phyloP scores from a whole-genome alignment of 2,329 filamentous ascomycete genomes.

The Metarhizium anisopliae region DNA sequence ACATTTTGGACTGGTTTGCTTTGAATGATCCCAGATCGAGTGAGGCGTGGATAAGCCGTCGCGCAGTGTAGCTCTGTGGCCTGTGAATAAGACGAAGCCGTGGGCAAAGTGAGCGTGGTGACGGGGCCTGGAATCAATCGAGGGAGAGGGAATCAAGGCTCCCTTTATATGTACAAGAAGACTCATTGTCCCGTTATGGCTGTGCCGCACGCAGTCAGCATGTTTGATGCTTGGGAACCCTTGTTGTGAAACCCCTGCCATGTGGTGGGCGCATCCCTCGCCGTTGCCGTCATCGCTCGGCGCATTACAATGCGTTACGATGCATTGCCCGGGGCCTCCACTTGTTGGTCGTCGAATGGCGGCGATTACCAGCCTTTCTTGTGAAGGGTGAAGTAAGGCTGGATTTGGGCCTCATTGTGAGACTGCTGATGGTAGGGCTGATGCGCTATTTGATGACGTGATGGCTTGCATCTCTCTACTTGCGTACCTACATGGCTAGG shows the following conservation, averaged over 20 bases:
- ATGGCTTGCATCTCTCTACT: background rate
- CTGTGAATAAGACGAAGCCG: background rate
- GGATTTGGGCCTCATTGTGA: background rate
- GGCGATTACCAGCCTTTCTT: background rate
- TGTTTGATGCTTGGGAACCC: background rate
- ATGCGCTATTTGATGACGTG: background rate
- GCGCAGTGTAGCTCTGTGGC: background rate
- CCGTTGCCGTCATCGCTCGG: background rate
- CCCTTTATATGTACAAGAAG: background rate
- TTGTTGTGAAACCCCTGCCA: background rate
- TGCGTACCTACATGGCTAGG: background rate
- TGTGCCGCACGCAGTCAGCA: background rate
- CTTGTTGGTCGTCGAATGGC: background rate
- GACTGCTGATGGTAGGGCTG: background rate
- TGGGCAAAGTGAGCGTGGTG: background rate
- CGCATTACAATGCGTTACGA: background rate
- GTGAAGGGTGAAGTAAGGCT: background rate
- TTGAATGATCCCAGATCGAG: background rate
- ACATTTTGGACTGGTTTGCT: slow-evolving; percentile 31
- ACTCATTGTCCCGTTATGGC: background rate
- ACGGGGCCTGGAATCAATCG: background rate
- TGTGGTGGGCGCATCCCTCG: background rate
- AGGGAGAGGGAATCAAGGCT: too few relatives aligned
- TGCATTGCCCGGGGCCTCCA: background rate
- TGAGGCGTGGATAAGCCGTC: background rate